These are phyloP conservation scores for Alternaria angustiovoidea DNA, from an alignment of 2,329 filamentous ascomycete species.

Conservation along the genomic window DNA sequence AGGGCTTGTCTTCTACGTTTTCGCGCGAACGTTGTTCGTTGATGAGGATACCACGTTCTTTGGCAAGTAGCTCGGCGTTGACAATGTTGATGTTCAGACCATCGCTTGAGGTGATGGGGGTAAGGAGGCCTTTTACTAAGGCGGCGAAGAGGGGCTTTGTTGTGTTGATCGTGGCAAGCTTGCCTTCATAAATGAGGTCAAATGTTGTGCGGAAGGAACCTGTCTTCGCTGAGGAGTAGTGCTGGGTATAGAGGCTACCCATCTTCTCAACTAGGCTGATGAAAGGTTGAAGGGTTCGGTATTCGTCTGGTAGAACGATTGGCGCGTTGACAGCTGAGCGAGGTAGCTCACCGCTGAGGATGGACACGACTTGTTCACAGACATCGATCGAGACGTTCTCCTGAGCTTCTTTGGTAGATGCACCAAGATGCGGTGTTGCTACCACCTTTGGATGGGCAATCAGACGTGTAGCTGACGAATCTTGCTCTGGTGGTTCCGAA, in stretches of 20 bases:
- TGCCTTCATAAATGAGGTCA: slow-evolving; percentile 79
- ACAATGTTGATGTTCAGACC: slow-evolving; percentile 81
- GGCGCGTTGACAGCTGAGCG: slow-evolving; percentile 82
- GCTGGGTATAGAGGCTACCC: slow-evolving; percentile 80
- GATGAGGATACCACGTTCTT: slow-evolving; percentile 78
- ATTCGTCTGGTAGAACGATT: slow-evolving; percentile 81
- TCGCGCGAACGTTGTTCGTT: slow-evolving; percentile 75
- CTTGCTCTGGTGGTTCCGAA: slow-evolving; percentile 70
- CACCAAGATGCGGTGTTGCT: slow-evolving; percentile 80
- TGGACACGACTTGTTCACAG: slow-evolving; percentile 78
- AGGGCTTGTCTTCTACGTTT: slow-evolving; percentile 66
- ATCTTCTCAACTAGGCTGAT: slow-evolving; percentile 80
- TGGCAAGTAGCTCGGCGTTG: slow-evolving; percentile 78
- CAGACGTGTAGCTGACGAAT: slow-evolving; percentile 68
- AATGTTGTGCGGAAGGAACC: slow-evolving; percentile 70
- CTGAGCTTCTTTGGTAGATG: slow-evolving; percentile 82
- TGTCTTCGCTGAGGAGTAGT: slow-evolving; percentile 61
- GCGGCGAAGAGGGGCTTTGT: slow-evolving; percentile 82
- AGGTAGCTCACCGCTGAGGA: slow-evolving; percentile 75
- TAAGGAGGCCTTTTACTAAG: slow-evolving; percentile 77
- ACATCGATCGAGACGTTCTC: slow-evolving; percentile 86
- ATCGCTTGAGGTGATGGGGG: slow-evolving; percentile 71
- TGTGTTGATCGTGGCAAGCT: slow-evolving; percentile 73
- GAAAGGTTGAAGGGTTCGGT: slow-evolving; percentile 78
- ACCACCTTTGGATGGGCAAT: slow-evolving; percentile 76